Base-by-base conservation (phyloP, 2,329 filamentous ascomycete genomes). In the Talaromyces sp. region DNA sequence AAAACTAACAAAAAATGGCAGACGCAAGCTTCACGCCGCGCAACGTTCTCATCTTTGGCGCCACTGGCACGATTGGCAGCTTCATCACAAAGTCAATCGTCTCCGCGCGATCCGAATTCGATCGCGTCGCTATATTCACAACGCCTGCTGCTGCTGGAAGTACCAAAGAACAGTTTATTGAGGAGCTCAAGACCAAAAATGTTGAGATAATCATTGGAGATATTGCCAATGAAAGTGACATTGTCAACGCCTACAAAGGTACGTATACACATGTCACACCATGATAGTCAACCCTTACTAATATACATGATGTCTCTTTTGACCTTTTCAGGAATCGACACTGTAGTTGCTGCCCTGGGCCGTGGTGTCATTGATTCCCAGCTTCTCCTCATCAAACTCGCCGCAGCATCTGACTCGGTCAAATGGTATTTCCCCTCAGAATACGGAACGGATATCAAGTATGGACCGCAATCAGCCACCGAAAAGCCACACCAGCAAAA, bases 401-500 rank as follows among this genome's bases (percentile, higher is more conserved):
- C 88, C 13, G 83, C 85, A 44, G 72, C 79, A 58, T 80, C 81
- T 0, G 71, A 75, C 2, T 79, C 74, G 27, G 82, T 90, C 33
- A 80, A 82, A 64, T 84, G 84, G 78, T 88, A 90, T 76, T 83
- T 88, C 65, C 87, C 88, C 0, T 88, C 84, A 8, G 87, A 90
- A 70, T 90, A 86, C 68, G 85, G 85, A 60, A 89, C 84, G 1
- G 87, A 87, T 68, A 83, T 86, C 54, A 86, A 87, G 69, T 87
- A 88, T 68, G 77, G 80, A 25, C 77, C 84, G 0, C 70, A 80
- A 25, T 89, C 86, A 15, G 78, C 79, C 2, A 66, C 74, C 9
- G 88, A 91, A 73, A 84, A 82, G 68, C 86, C 88, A 2, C 88
- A 91, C 69, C 88, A 91, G 74, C 74, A 80, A 60, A 91, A 91